These are phyloP conservation scores for Gypsophila paniculata DNA, from an alignment of 179 eudicot species.

Conservation along the genomic window DNA sequence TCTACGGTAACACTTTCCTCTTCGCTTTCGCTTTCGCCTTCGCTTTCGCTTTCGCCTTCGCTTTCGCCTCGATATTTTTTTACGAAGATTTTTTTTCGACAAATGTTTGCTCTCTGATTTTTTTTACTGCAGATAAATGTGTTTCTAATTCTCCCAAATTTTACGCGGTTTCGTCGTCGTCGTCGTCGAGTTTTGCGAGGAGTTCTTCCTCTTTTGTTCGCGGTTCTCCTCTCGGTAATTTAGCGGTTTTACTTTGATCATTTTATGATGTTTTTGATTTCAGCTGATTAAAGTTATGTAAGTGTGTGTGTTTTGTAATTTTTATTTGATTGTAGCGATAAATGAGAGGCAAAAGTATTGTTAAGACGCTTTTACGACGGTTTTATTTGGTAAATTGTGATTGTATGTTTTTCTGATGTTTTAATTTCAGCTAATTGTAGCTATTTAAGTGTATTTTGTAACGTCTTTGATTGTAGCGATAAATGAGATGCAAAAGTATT, in stretches of 20 bases:
- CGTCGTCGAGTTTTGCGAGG: slow-evolving; percentile 27
- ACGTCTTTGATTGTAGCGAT: no score
- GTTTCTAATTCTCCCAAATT: slow-evolving; percentile 22
- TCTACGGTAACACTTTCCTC: slow-evolving; percentile 30
- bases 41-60: neutral
- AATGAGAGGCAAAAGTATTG: no score
- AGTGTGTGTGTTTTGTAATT: neutral
- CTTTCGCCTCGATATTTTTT: neutral
- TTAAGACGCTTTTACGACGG: no score
- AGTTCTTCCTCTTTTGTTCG: slow-evolving; percentile 36
- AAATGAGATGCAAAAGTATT: no score
- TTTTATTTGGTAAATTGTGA: no score
- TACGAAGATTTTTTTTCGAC: neutral
- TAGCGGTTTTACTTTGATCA: neutral
- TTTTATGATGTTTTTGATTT: neutral
- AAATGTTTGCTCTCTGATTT: neutral
- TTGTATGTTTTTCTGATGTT: no score
- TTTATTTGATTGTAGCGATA: no score
- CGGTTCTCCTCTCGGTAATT: slow-evolving; percentile 43
- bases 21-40: neutral
- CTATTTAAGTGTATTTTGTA: no score
- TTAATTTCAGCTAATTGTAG: no score
- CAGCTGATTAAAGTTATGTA: no score
- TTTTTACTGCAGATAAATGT: slow-evolving; percentile 36
- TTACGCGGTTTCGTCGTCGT: slow-evolving; percentile 24